phyloP scores from a whole-genome alignment of 192 early-diverging fungal genomes.

The Hyaloraphidium curvatum region DNA sequence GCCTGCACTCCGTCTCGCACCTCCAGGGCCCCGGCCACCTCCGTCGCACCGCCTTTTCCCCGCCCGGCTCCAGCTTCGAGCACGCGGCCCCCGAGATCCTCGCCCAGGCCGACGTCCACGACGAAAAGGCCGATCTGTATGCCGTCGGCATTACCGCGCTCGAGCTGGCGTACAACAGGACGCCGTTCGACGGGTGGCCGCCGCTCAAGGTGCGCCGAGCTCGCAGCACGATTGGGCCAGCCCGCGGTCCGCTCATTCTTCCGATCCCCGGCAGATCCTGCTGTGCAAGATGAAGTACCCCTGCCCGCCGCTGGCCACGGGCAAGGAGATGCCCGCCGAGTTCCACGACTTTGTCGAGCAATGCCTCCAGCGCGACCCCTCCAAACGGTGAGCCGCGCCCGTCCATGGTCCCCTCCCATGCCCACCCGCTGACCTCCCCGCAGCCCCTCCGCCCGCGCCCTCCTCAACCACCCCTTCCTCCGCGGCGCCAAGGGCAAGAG shows the following conservation, averaged over 20 bases:
- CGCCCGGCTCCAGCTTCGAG: slow-evolving; percentile 33
- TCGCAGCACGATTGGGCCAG: not conserved
- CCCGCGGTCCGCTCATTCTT: not conserved
- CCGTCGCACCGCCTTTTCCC: slow-evolving; percentile 19
- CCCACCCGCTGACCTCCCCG: no score
- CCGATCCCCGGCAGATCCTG: not conserved
- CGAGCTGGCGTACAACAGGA: slow-evolving; percentile 30
- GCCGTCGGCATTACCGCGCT: slow-evolving; percentile 34
- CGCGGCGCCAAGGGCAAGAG: not conserved
- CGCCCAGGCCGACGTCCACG: slow-evolving; percentile 26
- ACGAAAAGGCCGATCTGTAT: slow-evolving; percentile 34
- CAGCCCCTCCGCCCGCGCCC: not conserved
- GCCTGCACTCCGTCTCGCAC: slow-evolving; percentile 13
- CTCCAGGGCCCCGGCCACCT: not conserved
- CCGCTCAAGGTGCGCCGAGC: slow-evolving; percentile 17
- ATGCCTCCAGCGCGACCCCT: not conserved
- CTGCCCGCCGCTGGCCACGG: not conserved
- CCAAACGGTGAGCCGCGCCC: no score
- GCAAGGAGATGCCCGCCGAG: not conserved
- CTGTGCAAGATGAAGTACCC: not conserved
- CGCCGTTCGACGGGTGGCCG: slow-evolving; percentile 36
- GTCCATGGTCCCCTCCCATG: no score
- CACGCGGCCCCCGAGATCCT: slow-evolving; percentile 40
- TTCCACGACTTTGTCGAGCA: not conserved
- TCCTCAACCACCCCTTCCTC: not conserved